Evolutionary conservation across 2,329 filamentous ascomycete genomes (phyloP), one percentile per base, ranked within the genome.

Genomic region (Talaromyces sp.): DNA sequence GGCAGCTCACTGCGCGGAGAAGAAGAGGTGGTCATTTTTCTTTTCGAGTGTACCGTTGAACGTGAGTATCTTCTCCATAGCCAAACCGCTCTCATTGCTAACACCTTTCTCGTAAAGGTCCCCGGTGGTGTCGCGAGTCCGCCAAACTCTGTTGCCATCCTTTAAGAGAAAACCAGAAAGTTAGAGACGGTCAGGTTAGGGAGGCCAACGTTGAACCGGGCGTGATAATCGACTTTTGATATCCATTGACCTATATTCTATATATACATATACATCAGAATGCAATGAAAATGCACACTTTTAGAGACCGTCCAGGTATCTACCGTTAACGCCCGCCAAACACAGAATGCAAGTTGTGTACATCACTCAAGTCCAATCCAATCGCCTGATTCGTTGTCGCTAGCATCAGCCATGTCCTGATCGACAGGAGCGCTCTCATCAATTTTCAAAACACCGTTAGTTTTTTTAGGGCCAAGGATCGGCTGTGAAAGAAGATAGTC

Each of bases 401-500:
- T 61, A 60, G 60, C 72, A 36, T 62, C 70, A 62, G 73, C 71
- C 62, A 61, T 63, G 39, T 61, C 59, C 22, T 63, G 47, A 47
- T 58, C 56, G 32, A 47, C 33, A 42, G 66, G 65, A 36, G 63
- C 72, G 55, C 71, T 70, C 53, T 77, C 69, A 13, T 68, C 70
- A 28, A 72, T 68, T 63, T 70, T 69, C 6, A 69, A 65, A 30
- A 63, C 72, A 57, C 72, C 72, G 52, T 75, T 73, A 19, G 25
- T 39, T 36, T 57, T 59, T 28, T 59, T 61, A 25, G 59, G 65
- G 59, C 70, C 65, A 10, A 76, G 69, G 7, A 74, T 67, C 10
- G 83, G 82, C 71, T 84, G 82, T 19, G 79, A 80, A 3, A 89
- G 78, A 33, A 97, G 79, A 71, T 96, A 97, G 70, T 96, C 91